Percentiles rank a stretch among this genome's conserved stretches.
Evolutionary conservation across 371 early-diverging fungal species (phyloP).

Genomic region (Dinochytrium kinnereticum): DNA sequence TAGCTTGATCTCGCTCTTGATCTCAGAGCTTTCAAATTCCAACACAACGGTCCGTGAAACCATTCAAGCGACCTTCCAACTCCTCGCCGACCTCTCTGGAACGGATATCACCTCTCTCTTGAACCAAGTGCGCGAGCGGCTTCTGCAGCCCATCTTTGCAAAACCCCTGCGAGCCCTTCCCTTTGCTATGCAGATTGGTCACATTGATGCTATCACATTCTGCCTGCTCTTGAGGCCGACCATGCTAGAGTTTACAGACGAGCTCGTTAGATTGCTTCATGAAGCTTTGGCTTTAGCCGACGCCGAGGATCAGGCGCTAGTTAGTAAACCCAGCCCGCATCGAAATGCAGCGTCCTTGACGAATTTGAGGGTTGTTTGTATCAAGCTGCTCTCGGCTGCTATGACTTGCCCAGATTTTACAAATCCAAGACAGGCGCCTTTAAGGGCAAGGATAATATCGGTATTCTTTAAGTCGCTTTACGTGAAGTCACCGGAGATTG

Average conservation of each 20-base stretch:
- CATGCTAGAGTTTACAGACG: constrained; percentile 90
- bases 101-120: constrained; percentile 85
- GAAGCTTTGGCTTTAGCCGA: constrained; percentile 96
- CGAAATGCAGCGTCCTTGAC: constrained; percentile 82
- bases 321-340: constrained; percentile 73
- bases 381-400: constrained; percentile 91
- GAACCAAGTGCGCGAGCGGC: constrained; percentile 80
- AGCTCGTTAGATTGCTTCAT: constrained; percentile 84
- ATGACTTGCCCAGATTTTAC: constrained; percentile 85
- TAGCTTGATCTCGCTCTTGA: constrained; percentile 76
- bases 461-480: constrained; percentile 98
- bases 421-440: neutral
- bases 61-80: constrained; percentile 79
- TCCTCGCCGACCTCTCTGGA: constrained; percentile 79
- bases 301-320: constrained; percentile 96
- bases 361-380: constrained; percentile 92
- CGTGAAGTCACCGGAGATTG: constrained; percentile 88
- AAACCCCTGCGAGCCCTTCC: constrained; percentile 96
- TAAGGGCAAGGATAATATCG: constrained; percentile 86
- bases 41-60: constrained; percentile 89
- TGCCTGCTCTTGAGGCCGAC: constrained; percentile 90
- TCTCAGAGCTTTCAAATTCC: constrained; percentile 91
- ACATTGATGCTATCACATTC: constrained; percentile 97
- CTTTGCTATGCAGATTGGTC: constrained; percentile 95
- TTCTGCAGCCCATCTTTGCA: constrained; percentile 94